Conservation (phyloP, 2,329 filamentous ascomycete genomes). For the Pseudocercospora fuligena region DNA sequence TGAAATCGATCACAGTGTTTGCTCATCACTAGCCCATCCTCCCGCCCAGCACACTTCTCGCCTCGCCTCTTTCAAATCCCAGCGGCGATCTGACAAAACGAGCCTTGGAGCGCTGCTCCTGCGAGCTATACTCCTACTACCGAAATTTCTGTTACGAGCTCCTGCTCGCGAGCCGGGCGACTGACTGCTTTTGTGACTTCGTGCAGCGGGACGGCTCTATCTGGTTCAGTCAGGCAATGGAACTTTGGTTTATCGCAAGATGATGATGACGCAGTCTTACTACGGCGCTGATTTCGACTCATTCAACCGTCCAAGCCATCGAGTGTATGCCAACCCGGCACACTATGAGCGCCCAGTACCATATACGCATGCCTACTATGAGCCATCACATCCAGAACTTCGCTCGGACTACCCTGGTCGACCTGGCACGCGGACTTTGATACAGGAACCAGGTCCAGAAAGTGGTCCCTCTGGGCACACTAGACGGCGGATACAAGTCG, state of each 20-base stretch:
- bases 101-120: constrained; percentile 13
- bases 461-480: constrained; percentile 41
- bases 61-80: constrained; percentile 17
- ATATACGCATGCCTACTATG: constrained; percentile 34
- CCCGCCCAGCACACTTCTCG: constrained; percentile 4
- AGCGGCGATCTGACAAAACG: constrained; percentile 21
- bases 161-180: background rate
- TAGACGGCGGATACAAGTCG: constrained; percentile 59
- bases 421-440: constrained; percentile 29
- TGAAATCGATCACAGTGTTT: constrained; percentile 26
- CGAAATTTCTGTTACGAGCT: constrained; percentile 6
- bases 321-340: constrained; percentile 28
- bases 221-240: constrained; percentile 25
- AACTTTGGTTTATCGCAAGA: constrained; percentile 25
- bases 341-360: constrained; percentile 36
- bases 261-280: constrained; percentile 40
- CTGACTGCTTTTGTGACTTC: constrained; percentile 14
- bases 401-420: constrained; percentile 32
- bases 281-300: constrained; percentile 36
- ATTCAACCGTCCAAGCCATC: constrained; percentile 30
- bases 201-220: constrained; percentile 13
- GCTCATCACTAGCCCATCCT: constrained; percentile 18
- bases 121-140: constrained; percentile 20
- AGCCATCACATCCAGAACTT: constrained; percentile 33
- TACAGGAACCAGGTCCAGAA: constrained; percentile 43